Conservation (phyloP, 2,329 filamentous ascomycete genomes). For the Sphaerulina vaccinii region DNA sequence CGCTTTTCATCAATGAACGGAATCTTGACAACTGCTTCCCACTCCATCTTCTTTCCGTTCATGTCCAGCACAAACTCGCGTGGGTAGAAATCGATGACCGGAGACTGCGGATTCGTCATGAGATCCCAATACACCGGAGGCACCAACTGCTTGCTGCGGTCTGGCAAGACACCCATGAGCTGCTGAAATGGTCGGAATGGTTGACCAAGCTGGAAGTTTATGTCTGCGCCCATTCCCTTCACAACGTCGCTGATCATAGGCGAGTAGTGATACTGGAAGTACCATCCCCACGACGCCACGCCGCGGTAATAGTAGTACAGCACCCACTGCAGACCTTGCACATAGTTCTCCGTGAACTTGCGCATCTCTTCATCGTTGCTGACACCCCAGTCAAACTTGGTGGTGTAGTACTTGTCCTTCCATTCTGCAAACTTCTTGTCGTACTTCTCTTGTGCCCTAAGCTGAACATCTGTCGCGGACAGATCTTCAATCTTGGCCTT, state of each 20-base stretch:
- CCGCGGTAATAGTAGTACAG: slow-evolving; percentile 97
- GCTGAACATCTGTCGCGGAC: slow-evolving; percentile 74
- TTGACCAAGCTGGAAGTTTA: slow-evolving; percentile 90
- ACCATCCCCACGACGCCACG: slow-evolving; percentile 98
- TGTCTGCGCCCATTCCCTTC: slow-evolving; percentile 79
- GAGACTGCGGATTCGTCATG: slow-evolving; percentile 87
- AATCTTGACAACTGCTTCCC: slow-evolving; percentile 98
- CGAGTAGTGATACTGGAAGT: slow-evolving; percentile 93
- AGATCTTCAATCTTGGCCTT: slow-evolving; percentile 82
- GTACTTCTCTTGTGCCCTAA: slow-evolving; percentile 79
- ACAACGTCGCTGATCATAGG: slow-evolving; percentile 96
- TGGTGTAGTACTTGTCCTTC: slow-evolving; percentile 91
- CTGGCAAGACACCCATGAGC: slow-evolving; percentile 95
- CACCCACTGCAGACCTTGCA: slow-evolving; percentile 97
- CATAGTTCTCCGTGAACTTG: slow-evolving; percentile 89
- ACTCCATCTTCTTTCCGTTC: slow-evolving; percentile 99
- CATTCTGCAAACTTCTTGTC: slow-evolving; percentile 85
- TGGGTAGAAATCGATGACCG: slow-evolving; percentile 97
- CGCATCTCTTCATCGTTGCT: slow-evolving; percentile 78
- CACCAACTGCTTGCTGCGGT: slow-evolving; percentile 96
- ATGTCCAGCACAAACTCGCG: slow-evolving; percentile 96
- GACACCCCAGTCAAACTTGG: slow-evolving; percentile 86
- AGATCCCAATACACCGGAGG: slow-evolving; percentile 81
- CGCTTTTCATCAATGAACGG: slow-evolving; percentile 95
- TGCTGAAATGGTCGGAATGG: slow-evolving; percentile 95